phyloP scores from a whole-genome alignment of 495 filamentous ascomycete genomes.

The Paragyromitra xinjiangensis region DNA sequence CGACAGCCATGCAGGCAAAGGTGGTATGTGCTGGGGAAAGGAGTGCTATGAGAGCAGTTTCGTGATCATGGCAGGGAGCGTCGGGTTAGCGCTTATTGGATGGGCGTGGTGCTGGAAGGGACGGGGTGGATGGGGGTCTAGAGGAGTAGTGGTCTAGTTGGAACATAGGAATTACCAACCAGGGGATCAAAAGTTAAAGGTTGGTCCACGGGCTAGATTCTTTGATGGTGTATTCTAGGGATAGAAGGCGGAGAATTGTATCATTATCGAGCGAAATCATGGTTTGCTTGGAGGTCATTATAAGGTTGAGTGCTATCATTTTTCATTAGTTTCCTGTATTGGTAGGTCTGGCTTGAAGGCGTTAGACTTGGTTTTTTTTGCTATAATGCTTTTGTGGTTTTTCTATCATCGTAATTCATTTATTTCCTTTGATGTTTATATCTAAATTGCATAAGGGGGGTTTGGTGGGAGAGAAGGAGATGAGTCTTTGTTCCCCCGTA shows the following conservation, averaged over 20 bases:
- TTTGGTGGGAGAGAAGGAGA: too few species aligned
- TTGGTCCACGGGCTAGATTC: not conserved
- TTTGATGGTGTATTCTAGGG: not conserved
- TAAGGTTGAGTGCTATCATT: not conserved
- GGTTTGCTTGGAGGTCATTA: not conserved
- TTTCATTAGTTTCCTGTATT: not conserved
- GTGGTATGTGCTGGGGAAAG: constrained; percentile 68
- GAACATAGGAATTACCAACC: not conserved
- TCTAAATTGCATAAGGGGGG: too few species aligned
- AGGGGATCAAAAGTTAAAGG: not conserved
- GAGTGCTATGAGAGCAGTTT: constrained; percentile 80
- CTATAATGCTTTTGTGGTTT: not conserved
- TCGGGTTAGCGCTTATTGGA: constrained; percentile 78
- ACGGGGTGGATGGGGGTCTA: constrained; percentile 57
- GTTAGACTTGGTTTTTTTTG: constrained; percentile 8
- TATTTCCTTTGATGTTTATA: not conserved
- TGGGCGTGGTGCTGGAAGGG: constrained; percentile 80
- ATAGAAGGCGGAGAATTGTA: not conserved
- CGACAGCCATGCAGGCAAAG: constrained; percentile 62
- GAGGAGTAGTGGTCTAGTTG: constrained; percentile 77
- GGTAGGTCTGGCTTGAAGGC: not conserved
- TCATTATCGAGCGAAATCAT: not conserved
- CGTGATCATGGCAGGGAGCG: constrained; percentile 81
- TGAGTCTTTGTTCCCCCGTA: too few species aligned
- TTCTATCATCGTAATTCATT: not conserved